Percentiles rank a stretch among this genome's conserved stretches.
Evolutionary conservation across 352 stramenopile genomes (phyloP).

Genomic region (Stramenopiles sp.): DNA sequence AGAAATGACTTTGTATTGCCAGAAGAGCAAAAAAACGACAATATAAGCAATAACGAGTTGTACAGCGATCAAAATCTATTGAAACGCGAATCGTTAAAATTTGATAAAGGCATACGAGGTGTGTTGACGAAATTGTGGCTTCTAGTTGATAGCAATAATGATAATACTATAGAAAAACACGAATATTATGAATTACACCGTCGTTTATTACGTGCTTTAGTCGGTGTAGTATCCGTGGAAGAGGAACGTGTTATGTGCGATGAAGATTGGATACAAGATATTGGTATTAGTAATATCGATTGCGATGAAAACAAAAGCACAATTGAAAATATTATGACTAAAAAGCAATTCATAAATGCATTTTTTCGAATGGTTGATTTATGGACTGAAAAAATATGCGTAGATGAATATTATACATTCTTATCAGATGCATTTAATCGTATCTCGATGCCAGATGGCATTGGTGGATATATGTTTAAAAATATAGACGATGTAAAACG

Average conservation of each 20-base stretch:
- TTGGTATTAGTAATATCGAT: neutral
- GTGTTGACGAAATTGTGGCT: neutral
- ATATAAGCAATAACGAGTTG: neutral
- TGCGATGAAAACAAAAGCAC: too few relatives aligned
- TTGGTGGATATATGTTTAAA: neutral
- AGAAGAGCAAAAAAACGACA: neutral
- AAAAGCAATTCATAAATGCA: neutral
- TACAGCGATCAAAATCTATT: neutral
- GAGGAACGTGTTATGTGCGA: neutral
- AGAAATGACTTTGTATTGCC: neutral
- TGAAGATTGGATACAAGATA: neutral
- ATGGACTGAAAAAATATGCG: neutral
- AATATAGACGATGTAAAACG: neutral
- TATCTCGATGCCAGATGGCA: neutral
- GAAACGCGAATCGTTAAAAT: neutral
- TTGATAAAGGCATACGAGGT: neutral
- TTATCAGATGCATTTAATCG: neutral
- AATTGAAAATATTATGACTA: neutral
- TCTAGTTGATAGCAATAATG: neutral
- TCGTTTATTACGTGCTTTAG: neutral
- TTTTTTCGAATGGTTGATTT: constrained; percentile 6
- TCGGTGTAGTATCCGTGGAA: neutral
- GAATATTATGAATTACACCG: neutral
- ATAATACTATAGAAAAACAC: neutral
- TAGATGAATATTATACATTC: neutral